Percentiles rank a stretch among this genome's conserved stretches.
Conservation (phyloP, 192 early-diverging fungal species). For the Backusella circina region DNA sequence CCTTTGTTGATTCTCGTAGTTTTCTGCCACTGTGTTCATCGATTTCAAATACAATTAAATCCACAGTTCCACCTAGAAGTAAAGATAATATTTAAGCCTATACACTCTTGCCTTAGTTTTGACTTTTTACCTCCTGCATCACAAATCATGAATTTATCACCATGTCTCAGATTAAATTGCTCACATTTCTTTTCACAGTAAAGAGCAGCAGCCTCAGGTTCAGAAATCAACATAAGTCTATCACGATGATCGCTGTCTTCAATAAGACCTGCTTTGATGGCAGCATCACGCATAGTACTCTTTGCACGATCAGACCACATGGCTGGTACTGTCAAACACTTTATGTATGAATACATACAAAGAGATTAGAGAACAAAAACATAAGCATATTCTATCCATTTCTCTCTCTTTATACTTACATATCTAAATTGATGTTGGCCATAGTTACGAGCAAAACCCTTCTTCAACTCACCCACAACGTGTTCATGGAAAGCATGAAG, state of each 20-base stretch:
- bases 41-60: conserved; percentile 54
- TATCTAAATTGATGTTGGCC: conserved; percentile 42
- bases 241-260: conserved; percentile 39
- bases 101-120: conserved; percentile 22
- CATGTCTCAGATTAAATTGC: conserved; percentile 47
- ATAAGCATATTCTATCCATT: too few relatives aligned
- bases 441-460: conserved; percentile 40
- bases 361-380: not conserved
- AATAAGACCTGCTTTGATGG: conserved; percentile 53
- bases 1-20: conserved; percentile 40
- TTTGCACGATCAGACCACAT: conserved; percentile 54
- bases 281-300: conserved; percentile 51
- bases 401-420: too few relatives aligned
- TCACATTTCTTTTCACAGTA: conserved; percentile 53
- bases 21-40: conserved; percentile 41
- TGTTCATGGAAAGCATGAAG: conserved; percentile 45
- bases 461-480: conserved; percentile 44
- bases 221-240: conserved; percentile 44
- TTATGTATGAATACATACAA: not conserved
- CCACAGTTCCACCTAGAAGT: conserved; percentile 41
- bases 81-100: conserved; percentile 20
- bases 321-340: conserved; percentile 45
- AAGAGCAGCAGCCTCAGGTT: conserved; percentile 53
- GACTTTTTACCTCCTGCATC: conserved; percentile 43
- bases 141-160: conserved; percentile 54